phyloP scores from a whole-genome alignment of 768 basidiomycete genomes.

The Phaffia tasmanica region DNA sequence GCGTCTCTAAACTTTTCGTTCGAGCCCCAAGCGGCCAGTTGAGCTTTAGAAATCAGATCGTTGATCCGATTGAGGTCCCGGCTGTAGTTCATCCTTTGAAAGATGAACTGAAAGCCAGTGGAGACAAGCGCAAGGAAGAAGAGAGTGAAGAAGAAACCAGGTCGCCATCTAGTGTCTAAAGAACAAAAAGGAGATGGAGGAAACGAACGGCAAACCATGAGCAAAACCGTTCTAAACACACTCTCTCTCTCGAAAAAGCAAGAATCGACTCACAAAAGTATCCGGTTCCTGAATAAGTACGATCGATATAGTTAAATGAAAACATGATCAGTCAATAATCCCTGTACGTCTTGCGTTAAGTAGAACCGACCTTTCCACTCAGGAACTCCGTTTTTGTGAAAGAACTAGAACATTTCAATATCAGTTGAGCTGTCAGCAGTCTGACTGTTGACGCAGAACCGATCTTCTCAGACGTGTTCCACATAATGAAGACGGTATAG shows the following conservation, averaged over 20 bases:
- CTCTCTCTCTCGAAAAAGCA: too few species aligned
- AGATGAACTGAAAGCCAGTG: conserved; percentile 67
- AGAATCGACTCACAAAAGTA: conserved; percentile 66
- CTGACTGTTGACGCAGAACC: conserved; percentile 21
- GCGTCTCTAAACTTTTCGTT: conserved; percentile 19
- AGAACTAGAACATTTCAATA: conserved; percentile 57
- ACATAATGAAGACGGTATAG: neutral
- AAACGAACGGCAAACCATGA: neutral
- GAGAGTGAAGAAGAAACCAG: conserved; percentile 73
- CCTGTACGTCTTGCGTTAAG: neutral
- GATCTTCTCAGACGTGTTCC: conserved; percentile 1
- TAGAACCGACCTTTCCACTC: conserved; percentile 60
- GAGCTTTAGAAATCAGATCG: conserved; percentile 30
- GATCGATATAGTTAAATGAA: neutral
- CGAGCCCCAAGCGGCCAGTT: conserved; percentile 14
- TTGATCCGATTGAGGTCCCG: conserved; percentile 59
- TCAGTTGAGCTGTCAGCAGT: conserved; percentile 10
- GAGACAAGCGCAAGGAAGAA: conserved; percentile 66
- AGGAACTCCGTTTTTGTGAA: conserved; percentile 95
- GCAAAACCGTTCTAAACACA: too few species aligned
- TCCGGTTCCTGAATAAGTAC: conserved; percentile 48
- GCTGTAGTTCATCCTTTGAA: conserved; percentile 65
- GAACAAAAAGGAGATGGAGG: neutral
- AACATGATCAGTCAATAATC: neutral
- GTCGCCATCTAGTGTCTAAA: conserved; percentile 69